Evolutionary conservation across 257 asterid species (phyloP), one percentile per base, ranked within the genome.

Genomic region (Paulownia fortunei): DNA sequence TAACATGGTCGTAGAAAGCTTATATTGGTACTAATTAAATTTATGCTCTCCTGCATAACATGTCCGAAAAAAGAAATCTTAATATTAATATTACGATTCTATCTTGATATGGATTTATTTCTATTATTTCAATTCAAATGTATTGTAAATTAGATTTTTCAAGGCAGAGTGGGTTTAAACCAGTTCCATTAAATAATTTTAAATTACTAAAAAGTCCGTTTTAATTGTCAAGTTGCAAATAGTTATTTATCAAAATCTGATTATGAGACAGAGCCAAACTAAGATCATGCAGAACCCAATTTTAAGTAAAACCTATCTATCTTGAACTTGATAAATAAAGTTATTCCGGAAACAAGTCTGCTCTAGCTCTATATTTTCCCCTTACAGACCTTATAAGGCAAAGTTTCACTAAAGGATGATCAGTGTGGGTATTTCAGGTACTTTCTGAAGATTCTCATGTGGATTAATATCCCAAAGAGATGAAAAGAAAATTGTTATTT

Each of bases 311-410:
- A 60, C 37, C 23, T 80, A 9, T 47, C 39, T 65, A 71, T 62
- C 79, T 44, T 42, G 67, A 41, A 3, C 54, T n/a, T 62, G 44
- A 36, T 13, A 54, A 10, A 36, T 72, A 23, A 39, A 11, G 5
- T 59, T 74, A 16, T 56, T 34, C 60, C 65, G 5, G 75, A 23
- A 63, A 39, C 52, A 27, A 63, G 73, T 64, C 49, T 70, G 39
- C 47, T 32, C 21, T 21, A 71, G 82, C 72, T 58, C 67, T 76
- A 23, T 60, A 76, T 77, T 56, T 11, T 56, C 59, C 59, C 68
- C 41, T 77, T 15, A n/a, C 21, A 8, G 19, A 42, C 47, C 74
- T 37, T 52, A 51, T 21, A 64, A 21, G 73, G 58, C 16, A 21
- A 13, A 23, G 46, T 51, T 34, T 80, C 60, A 67, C 42, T 21